These are phyloP conservation scores for Monosporozyma solicola DNA, from an alignment of 805 yeast genomes.

Conservation along the genomic window DNA sequence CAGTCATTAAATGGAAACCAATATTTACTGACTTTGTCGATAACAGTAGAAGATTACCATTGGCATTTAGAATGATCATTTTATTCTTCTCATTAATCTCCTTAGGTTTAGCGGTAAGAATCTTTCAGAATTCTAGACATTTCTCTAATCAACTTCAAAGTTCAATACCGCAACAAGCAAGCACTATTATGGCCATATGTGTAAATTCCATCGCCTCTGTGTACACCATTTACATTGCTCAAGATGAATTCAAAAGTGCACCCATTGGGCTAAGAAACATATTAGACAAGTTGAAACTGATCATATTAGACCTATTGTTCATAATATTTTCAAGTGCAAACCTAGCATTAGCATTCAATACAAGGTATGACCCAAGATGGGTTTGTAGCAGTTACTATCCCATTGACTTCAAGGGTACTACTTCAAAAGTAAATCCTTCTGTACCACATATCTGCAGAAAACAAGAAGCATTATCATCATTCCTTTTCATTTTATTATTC, in stretches of 20 bases:
- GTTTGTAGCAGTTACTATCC: conserved; percentile 41
- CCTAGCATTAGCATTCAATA: conserved; percentile 73
- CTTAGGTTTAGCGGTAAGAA: conserved; percentile 58
- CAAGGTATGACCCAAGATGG: conserved; percentile 76
- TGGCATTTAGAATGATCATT: conserved; percentile 56
- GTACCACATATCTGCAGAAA: conserved; percentile 56
- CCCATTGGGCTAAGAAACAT: conserved; percentile 89
- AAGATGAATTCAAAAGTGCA: conserved; percentile 85
- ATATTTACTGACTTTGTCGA: conserved; percentile 49
- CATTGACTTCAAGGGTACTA: conserved; percentile 4
- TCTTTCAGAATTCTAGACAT: conserved; percentile 36
- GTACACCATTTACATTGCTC: conserved; percentile 72
- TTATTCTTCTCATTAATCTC: conserved; percentile 56
- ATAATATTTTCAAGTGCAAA: conserved; percentile 87
- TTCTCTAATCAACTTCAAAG: conserved; percentile 6
- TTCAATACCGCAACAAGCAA: conserved; percentile 62
- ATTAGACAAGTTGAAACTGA: conserved; percentile 67
- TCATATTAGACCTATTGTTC: conserved; percentile 75
- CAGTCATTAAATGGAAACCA: conserved; percentile 59
- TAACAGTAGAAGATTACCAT: conserved; percentile 73
- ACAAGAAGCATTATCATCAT: conserved; percentile 70
- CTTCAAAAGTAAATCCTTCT: conserved; percentile 21
- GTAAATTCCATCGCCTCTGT: conserved; percentile 73
- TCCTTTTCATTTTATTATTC: conserved; percentile 63
- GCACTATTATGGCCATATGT: conserved; percentile 85